Evolutionary conservation across 2,329 filamentous ascomycete species (phyloP), one percentile per base, ranked within the genome.

Genomic region (Nigrospora sphaerica): DNA sequence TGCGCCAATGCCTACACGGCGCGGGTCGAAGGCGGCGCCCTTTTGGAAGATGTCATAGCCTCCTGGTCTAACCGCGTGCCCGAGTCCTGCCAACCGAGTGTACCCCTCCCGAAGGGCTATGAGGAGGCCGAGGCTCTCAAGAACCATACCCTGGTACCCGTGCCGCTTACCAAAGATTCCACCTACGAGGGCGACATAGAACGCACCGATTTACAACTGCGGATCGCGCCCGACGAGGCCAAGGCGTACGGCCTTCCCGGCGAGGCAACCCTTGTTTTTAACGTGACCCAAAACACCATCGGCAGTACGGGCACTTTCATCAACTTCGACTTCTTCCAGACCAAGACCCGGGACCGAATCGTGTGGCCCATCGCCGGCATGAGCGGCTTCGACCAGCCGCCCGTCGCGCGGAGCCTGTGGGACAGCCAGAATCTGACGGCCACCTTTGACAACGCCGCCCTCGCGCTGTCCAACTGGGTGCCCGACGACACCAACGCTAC

Each of bases 1-100:
- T 59, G 55, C 19, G 13, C 32, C 19, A 54, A 56, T 12, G 48
- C 48, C 1, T 53, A 51, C 18, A 33, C 48, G 11, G 51, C 55
- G 2, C 19, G 13, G 3, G 49, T 56, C 7, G n/a, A 51, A 14
- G 42, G 42, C 10, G 51, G 52, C 11, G 18, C 32, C 6, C 39
- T 23, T 23, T 6, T 23, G 19, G 19, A 51, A 9, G 33, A 39
- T 14, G 28, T 12, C 35, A 14, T 38, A 9, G 33, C 32, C 2
- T 43, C 40, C 19, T 36, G 37, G 3, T 14, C 11, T 11, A 49
- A 53, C 34, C 32, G n/a, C 4, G 51, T 52, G 12, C 42, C 44
- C 7, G 42, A 10, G 6, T 51, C 50, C 4, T 54, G 49, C 34
- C 38, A 14, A 14, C 11, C 19, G 6, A 23, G 19, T 23, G 19